Evolutionary conservation across 2,329 filamentous ascomycete genomes (phyloP), one percentile per base, ranked within the genome.

Genomic region (Verticillium longisporum): DNA sequence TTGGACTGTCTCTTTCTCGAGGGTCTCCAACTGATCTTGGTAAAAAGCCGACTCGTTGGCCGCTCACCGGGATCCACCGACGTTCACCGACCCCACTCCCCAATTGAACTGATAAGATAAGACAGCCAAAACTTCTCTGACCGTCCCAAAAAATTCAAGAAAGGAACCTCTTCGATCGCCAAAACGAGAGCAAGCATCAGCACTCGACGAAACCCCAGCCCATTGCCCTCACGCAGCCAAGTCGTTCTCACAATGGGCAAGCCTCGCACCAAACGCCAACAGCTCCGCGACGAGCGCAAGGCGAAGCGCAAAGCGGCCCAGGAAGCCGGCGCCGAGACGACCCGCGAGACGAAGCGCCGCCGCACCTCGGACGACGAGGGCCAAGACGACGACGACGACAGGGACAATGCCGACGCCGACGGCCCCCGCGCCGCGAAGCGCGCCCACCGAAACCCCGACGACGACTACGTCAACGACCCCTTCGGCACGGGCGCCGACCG

Each of bases 181-280:
- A 36, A 56, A 2, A 26, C 26, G 26, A 26, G 26, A 26, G 26
- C 26, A 26, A 26, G 26, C 26, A 26, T 26, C 26, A 26, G 26
- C 3, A 26, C 26, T 26, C 26, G 26, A 26, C 26, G 26, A 26
- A 26, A n/a, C n/a, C 26, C 26, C 26, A 2, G 26, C 3, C 26
- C 26, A 26, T 26, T 26, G 26, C 26, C 26, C 26, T 26, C 26
- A 26, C 26, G 26, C 26, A 26, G 26, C 26, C 26, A 26, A 26
- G 26, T 26, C 26, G 26, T 50, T n/a, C 26, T 60, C 63, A 72
- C 61, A 59, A 80, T 78, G 77, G 76, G 75, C 13, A 78, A 79
- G 66, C 77, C 76, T 56, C 73, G 77, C 63, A 77, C 76, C 18
- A 79, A 78, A 68, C 70, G 76, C 64, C 73, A 73, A 58, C 68